Conservation (phyloP, 208 protist species). For the Spironucleus salmonicida region DNA sequence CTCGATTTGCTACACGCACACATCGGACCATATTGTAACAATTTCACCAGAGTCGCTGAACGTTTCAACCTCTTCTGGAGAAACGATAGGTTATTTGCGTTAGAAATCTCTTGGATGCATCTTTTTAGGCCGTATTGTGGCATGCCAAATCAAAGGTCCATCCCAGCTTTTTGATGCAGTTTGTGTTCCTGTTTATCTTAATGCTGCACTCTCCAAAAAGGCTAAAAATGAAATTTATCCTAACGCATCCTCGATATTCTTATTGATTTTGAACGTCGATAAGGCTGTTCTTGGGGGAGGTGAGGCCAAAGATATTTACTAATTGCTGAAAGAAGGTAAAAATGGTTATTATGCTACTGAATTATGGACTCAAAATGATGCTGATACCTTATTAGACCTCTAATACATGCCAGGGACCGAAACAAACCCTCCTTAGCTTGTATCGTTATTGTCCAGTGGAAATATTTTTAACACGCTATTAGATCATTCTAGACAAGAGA, state of each 20-base stretch:
- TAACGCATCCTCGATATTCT: no score
- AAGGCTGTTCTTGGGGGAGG: no score
- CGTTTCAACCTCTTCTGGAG: neutral
- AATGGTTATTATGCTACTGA: no score
- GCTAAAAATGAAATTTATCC: no score
- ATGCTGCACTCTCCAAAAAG: neutral
- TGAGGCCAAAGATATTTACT: no score
- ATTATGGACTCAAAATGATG: no score
- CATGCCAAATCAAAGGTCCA: neutral
- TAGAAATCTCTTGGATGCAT: neutral
- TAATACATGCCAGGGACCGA: neutral
- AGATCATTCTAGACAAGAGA: neutral
- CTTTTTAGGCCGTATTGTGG: neutral
- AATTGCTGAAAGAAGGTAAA: no score
- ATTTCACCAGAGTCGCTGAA: conserved; percentile 7
- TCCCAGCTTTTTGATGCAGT: neutral
- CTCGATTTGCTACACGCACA: neutral
- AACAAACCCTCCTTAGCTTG: neutral
- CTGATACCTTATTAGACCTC: neutral
- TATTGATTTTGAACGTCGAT: no score
- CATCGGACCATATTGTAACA: neutral
- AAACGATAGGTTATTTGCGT: neutral
- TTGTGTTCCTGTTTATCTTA: neutral
- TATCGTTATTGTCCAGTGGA: neutral
- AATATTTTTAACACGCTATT: neutral